A percentile compares a stretch with the other conserved stretches of the same genome.
Conservation (phyloP, 768 basidiomycete genomes). For the Termitomyces sp. region DNA sequence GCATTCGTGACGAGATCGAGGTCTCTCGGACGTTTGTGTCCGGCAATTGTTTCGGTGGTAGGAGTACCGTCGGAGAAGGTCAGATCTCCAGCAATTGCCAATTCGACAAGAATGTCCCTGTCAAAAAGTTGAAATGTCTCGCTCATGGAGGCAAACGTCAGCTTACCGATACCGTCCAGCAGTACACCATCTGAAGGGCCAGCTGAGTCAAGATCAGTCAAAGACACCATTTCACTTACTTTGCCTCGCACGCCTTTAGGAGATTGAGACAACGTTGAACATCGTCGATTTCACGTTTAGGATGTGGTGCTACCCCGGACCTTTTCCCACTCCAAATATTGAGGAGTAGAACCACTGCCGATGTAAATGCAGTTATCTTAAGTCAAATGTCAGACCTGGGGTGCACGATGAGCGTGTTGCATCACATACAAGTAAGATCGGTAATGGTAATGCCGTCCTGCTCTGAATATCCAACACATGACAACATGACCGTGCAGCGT, state of each 20-base stretch:
- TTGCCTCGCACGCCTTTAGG: conserved; percentile 40
- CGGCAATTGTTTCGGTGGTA: conserved; percentile 3
- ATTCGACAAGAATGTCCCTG: conserved; percentile 37
- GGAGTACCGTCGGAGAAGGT: conserved; percentile 17
- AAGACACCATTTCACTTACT: conserved; percentile 25
- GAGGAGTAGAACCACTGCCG: conserved; percentile 57
- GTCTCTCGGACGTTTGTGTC: conserved; percentile 20
- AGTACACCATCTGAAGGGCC: conserved; percentile 34
- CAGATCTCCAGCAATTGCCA: conserved; percentile 35
- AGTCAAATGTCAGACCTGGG: conserved; percentile 5
- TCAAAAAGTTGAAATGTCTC: neutral
- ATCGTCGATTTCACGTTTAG: conserved; percentile 53
- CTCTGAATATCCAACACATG: conserved; percentile 63
- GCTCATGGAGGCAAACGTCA: neutral
- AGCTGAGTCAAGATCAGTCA: neutral
- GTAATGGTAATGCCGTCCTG: conserved; percentile 32
- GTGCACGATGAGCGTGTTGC: neutral
- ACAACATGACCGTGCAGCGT: conserved; percentile 73
- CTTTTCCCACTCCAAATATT: conserved; percentile 64
- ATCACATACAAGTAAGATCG: conserved; percentile 34
- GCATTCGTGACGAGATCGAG: conserved; percentile 4
- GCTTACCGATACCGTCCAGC: conserved; percentile 41
- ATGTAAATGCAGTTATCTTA: conserved; percentile 35
- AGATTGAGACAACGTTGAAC: conserved; percentile 59
- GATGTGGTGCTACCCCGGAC: conserved; percentile 44